Base-by-base conservation (phyloP, 129 eudicot genomes). In the Calendula officinalis region DNA sequence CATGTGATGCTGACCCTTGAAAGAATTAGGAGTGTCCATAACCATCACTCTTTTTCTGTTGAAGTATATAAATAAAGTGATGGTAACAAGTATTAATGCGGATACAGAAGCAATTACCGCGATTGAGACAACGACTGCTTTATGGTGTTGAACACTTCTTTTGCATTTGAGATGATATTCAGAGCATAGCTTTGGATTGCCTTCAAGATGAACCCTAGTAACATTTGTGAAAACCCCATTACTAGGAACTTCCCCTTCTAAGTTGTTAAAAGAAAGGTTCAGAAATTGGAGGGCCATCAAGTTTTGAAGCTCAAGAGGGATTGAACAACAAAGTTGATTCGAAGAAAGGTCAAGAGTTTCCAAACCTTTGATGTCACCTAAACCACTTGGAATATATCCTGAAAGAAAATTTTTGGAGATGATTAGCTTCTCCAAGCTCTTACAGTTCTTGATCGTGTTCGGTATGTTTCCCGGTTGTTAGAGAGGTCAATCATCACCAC, bases 241-340 rank as follows among this genome's bases (percentile, higher is more conserved):
- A 5, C 51, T 71, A 7, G 89, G 92, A 32, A 82, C 63, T 48
- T 56, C 49, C 4, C 96, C 96, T 75, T 80, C 89, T 32, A 88
- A 68, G 60, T 82, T 57, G 56, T 85, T 88, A 67, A 71, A 85
- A 61, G 96, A 85, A 7, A 88, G 81, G 60, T 88, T 85, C 33
- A 88, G 70, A 14, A 47, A 56, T 7, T 70, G 79, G 7, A 84
- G 77, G 46, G 67, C 88, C n/a, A 43, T 50, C 35, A 82, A 65
- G 7, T 50, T 71, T 61, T 75, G 68, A 33, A 89, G 75, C 15
- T 57, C 64, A 12, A 22, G 39, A 57, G 94, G 97, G 48, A 89
- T 73, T 3, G 65, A 40, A 46, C 90, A 88, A 3, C 84, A 89
- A 32, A 89, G 78, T 64, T 81, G 70, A 74, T 85, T 89, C 36